A percentile compares a stretch with the other conserved stretches of the same genome.
phyloP scores from a whole-genome alignment of 768 basidiomycete species.

The Clavaria fumosa region DNA sequence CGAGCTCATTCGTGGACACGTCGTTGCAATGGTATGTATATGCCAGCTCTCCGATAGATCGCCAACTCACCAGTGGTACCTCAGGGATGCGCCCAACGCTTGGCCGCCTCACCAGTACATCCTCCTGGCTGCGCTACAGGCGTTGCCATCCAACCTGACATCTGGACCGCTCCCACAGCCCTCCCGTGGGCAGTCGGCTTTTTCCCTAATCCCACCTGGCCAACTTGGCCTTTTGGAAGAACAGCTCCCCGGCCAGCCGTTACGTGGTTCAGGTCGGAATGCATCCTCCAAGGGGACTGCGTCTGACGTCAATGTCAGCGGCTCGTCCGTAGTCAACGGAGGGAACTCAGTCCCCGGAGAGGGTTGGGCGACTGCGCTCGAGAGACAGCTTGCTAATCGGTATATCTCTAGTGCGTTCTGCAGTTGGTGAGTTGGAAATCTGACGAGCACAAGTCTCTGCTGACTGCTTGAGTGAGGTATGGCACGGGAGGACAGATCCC shows the following conservation, averaged over 20 bases:
- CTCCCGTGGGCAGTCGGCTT: slow-evolving; percentile 37
- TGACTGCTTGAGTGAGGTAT: slow-evolving; percentile 31
- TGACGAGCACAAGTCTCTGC: too few species aligned
- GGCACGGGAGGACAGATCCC: slow-evolving; percentile 81
- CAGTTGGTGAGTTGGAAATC: slow-evolving; percentile 79
- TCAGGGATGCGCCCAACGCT: slow-evolving; percentile 72
- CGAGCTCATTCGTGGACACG: slow-evolving; percentile 60
- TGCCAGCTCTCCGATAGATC: neutral
- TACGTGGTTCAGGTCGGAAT: slow-evolving; percentile 25
- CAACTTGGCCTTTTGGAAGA: slow-evolving; percentile 68
- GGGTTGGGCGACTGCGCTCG: slow-evolving; percentile 48
- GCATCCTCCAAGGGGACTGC: slow-evolving; percentile 34
- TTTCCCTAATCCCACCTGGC: slow-evolving; percentile 55
- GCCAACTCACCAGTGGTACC: neutral
- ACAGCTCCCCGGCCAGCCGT: slow-evolving; percentile 53
- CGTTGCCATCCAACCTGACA: slow-evolving; percentile 60
- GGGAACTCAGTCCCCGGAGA: slow-evolving; percentile 44
- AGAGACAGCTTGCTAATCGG: slow-evolving; percentile 68
- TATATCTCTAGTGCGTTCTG: slow-evolving; percentile 75
- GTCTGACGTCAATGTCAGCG: slow-evolving; percentile 45
- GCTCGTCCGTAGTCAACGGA: slow-evolving; percentile 47
- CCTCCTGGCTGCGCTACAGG: slow-evolving; percentile 56
- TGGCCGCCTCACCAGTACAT: slow-evolving; percentile 87
- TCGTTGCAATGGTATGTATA: slow-evolving; percentile 62
- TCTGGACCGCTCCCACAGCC: slow-evolving; percentile 37